Conservation (phyloP, 169 alveolate species). For the Plasmodium relictum region DNA sequence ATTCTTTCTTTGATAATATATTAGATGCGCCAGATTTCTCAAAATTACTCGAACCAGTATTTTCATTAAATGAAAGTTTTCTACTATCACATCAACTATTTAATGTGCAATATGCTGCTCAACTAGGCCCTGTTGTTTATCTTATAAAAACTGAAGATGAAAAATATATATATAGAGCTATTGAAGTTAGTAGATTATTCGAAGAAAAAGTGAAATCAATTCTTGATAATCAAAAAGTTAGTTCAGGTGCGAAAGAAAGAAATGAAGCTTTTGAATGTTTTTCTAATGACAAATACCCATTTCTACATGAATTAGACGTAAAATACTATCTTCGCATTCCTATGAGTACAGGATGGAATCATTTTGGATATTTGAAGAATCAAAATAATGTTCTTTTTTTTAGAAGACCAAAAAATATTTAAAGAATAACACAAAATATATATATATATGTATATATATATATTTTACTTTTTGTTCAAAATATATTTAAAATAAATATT, state of each 20-base stretch:
- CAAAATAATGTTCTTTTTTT: conserved; percentile 72
- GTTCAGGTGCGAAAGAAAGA: conserved; percentile 20
- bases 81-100: conserved; percentile 63
- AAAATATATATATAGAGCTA: conserved; percentile 63
- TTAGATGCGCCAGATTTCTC: conserved; percentile 73
- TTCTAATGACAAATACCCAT: conserved; percentile 47
- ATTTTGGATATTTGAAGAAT: conserved; percentile 61
- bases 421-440: neutral
- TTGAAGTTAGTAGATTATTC: conserved; percentile 59
- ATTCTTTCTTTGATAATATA: conserved; percentile 44
- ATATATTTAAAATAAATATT: no score
- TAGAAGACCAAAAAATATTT: conserved; percentile 40
- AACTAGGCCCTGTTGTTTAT: conserved; percentile 69
- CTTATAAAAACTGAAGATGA: conserved; percentile 69
- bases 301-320: conserved; percentile 61
- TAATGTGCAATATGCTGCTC: conserved; percentile 71
- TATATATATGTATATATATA: neutral
- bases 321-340: conserved; percentile 66
- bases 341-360: conserved; percentile 77
- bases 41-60: conserved; percentile 62
- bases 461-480: neutral
- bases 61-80: conserved; percentile 56
- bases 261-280: conserved; percentile 33
- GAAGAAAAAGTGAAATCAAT: conserved; percentile 73
- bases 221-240: conserved; percentile 45